These are phyloP conservation scores for Somion occarium DNA, from an alignment of 1,284 basidiomycete genomes.

Conservation along the genomic window DNA sequence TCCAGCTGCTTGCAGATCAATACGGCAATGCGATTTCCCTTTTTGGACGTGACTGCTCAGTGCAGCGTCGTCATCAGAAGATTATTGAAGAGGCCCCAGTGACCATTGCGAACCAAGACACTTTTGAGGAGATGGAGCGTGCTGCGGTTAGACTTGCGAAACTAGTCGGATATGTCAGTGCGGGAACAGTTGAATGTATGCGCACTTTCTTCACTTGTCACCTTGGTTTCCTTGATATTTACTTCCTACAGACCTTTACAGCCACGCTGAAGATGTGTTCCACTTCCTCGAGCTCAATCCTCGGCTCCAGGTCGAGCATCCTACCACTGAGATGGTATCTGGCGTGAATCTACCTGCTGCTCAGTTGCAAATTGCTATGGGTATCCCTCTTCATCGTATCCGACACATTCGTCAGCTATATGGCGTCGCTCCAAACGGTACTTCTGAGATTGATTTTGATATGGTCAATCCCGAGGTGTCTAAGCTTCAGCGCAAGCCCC, in stretches of 20 bases:
- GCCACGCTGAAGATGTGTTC: conserved; percentile 89
- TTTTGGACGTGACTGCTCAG: conserved; percentile 99
- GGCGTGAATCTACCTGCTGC: conserved; percentile 98
- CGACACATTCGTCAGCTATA: conserved; percentile 96
- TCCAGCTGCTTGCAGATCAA: conserved; percentile 98
- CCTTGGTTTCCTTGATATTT: not conserved
- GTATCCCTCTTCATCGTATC: conserved; percentile 93
- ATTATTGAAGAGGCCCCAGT: conserved; percentile 99
- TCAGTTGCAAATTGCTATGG: conserved; percentile 98
- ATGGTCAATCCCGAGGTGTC: conserved; percentile 85
- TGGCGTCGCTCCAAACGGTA: conserved; percentile 84
- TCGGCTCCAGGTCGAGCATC: conserved; percentile 99
- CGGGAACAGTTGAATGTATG: conserved; percentile 97
- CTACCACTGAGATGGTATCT: conserved; percentile 99
- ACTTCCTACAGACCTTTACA: conserved; percentile 78
- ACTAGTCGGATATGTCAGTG: conserved; percentile 98
- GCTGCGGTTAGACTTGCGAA: conserved; percentile 97
- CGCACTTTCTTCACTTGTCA: conserved; percentile 3
- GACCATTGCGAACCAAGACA: conserved; percentile 89
- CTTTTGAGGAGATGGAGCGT: conserved; percentile 96
- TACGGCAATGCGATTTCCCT: conserved; percentile 99
- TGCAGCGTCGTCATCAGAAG: conserved; percentile 99
- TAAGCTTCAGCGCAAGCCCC: conserved; percentile 90
- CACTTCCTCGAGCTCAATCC: conserved; percentile 99
- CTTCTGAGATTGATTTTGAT: conserved; percentile 96